A percentile compares a stretch with the other conserved stretches of the same genome.
Conservation (phyloP, 371 early-diverging fungal genomes). For the Lichtheimia hyalospora region DNA sequence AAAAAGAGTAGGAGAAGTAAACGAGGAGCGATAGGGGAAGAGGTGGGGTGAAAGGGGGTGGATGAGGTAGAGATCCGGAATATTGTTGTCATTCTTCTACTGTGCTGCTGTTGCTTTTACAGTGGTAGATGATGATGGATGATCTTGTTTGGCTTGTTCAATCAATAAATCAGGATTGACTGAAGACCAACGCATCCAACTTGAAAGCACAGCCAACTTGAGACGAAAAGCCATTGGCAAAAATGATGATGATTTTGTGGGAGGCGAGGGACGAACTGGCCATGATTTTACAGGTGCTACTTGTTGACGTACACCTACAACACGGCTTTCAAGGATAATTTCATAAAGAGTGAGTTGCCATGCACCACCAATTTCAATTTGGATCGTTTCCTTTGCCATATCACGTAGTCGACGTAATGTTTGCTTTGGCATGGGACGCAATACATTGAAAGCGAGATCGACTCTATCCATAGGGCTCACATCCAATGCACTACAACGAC, state of each 20-base stretch:
- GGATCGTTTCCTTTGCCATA: slow-evolving; percentile 13
- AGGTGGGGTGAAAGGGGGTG: too few relatives aligned
- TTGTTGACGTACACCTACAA: slow-evolving; percentile 22
- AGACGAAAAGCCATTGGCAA: slow-evolving; percentile 19
- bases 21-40: too few relatives aligned
- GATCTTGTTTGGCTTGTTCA: too few relatives aligned
- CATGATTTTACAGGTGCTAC: slow-evolving; percentile 14
- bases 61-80: too few relatives aligned
- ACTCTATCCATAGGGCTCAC: slow-evolving; percentile 22
- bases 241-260: slow-evolving; percentile 9
- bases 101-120: too few relatives aligned
- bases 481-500: slow-evolving; percentile 14
- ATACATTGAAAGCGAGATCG: slow-evolving; percentile 21
- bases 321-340: slow-evolving; percentile 23
- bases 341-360: slow-evolving; percentile 24
- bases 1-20: too few relatives aligned
- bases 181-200: slow-evolving; percentile 15
- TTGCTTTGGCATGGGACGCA: slow-evolving; percentile 9
- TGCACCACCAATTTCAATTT: slow-evolving; percentile 9
- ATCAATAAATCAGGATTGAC: not conserved
- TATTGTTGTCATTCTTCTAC: too few relatives aligned
- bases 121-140: too few relatives aligned
- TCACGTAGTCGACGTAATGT: slow-evolving; percentile 10
- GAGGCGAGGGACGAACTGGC: slow-evolving; percentile 13
- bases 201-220: slow-evolving; percentile 22